These are phyloP conservation scores for Melaleuca quinquenervia DNA, from an alignment of 345 rosid genomes.

Conservation along the genomic window DNA sequence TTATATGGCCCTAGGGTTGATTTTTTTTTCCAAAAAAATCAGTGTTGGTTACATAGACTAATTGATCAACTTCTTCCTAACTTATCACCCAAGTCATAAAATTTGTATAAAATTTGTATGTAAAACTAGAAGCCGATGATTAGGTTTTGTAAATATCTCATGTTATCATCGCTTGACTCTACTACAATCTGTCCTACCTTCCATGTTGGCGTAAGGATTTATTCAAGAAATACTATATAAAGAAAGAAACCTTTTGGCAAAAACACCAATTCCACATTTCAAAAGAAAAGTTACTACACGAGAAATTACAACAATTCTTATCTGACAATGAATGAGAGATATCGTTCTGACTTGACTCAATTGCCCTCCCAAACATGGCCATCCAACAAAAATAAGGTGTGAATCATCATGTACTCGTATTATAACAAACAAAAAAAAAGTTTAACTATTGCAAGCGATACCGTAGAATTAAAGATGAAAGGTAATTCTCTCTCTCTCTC, in stretches of 20 bases:
- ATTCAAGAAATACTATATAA: not conserved
- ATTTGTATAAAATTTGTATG: not conserved
- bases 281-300: not conserved
- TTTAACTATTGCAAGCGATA: not conserved
- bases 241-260: not conserved
- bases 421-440: not conserved
- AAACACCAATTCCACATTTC: not conserved
- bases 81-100: not conserved
- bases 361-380: not conserved
- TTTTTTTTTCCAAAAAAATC: no score
- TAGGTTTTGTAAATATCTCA: not conserved
- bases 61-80: not conserved
- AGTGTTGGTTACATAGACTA: not conserved
- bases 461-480: no score
- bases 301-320: not conserved
- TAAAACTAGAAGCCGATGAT: not conserved
- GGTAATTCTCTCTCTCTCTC: no score
- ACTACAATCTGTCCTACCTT: not conserved
- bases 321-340: not conserved
- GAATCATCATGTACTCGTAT: not conserved
- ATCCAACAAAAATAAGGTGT: not conserved
- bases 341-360: not conserved
- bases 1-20: not conserved
- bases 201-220: not conserved
- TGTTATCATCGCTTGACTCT: not conserved